Percentiles rank a stretch among this genome's conserved stretches.
Evolutionary conservation across 441 rosid genomes (phyloP).

Genomic region (Biscutella laevigata): DNA sequence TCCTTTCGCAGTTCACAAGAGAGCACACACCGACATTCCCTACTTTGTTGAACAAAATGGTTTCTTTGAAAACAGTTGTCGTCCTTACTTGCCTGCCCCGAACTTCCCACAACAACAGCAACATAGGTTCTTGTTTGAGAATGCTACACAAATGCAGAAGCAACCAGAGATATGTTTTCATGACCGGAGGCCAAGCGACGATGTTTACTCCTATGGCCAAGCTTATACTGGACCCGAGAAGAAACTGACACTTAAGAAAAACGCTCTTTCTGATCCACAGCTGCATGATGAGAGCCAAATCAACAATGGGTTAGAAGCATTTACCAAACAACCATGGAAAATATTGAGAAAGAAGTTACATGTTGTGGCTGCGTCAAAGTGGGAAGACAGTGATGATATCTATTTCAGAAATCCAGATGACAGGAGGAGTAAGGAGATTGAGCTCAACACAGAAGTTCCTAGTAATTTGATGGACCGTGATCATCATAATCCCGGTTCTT

Average conservation of each 20-base stretch:
- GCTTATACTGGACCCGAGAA: constrained; percentile 28
- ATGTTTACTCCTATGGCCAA: constrained; percentile 29
- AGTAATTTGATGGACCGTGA: constrained; percentile 21
- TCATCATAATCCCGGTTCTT: constrained; percentile 18
- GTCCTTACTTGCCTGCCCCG: constrained; percentile 28
- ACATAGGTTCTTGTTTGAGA: constrained; percentile 34
- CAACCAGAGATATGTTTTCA: constrained; percentile 28
- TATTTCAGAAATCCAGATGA: constrained; percentile 14
- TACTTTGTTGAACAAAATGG: constrained; percentile 27
- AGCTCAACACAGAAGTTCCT: constrained; percentile 19
- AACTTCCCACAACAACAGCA: constrained; percentile 32
- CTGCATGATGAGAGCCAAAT: constrained; percentile 38
- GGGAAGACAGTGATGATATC: constrained; percentile 35
- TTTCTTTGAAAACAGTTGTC: constrained; percentile 25
- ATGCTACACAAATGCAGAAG: constrained; percentile 26
- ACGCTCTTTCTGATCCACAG: constrained; percentile 48
- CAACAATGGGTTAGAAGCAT: constrained; percentile 28
- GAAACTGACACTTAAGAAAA: constrained; percentile 35
- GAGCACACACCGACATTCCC: constrained; percentile 32
- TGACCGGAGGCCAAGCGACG: constrained; percentile 38
- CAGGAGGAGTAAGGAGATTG: constrained; percentile 13
- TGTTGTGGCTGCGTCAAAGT: constrained; percentile 30
- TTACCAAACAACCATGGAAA: constrained; percentile 24
- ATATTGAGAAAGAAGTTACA: constrained; percentile 35
- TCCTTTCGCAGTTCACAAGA: constrained; percentile 34